Evolutionary conservation across 2,329 filamentous ascomycete species (phyloP), one percentile per base, ranked within the genome.

Genomic region (Fusarium nurragi): DNA sequence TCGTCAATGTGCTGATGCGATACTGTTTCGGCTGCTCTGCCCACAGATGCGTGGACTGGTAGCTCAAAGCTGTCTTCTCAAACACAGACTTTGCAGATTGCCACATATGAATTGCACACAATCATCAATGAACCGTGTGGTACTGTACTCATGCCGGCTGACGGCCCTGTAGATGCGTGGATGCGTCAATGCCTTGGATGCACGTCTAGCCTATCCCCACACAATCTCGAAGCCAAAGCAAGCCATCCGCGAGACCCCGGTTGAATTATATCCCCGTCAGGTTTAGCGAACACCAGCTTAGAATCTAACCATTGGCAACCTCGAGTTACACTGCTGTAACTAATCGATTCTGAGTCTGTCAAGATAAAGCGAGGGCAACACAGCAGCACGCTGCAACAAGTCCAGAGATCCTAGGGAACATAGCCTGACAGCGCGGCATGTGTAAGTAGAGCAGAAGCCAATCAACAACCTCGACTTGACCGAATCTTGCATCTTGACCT

Each of bases 121-220:
- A 43, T 45, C 38, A 46, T 30, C 23, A 28, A 49, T 34, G 26
- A 60, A 45, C 18, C 6, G 49, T 62, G 65, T 60, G 56, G 60
- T 65, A 62, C 60, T 56, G 60, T 65, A 62, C 60, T 56, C 51
- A 62, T 56, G 55, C 59, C 44, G 54, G 45, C 47, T 63, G 56
- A 55, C 39, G 63, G 63, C 72, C 75, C 75, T 77, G 75, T 67
- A 74, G 55, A 59, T 34, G 75, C 75, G 74, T 78, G 75, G 61
- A 58, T 77, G 75, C 76, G 74, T 78, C 76, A 78, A 78, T 78
- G 77, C 77, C 71, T 77, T 78, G 69, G 67, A 72, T 77, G 75
- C 74, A 73, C 54, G 54, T 61, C 64, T 61, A 65, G 54, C 63
- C 49, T 64, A 51, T 57, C 67, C 64, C 67, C 67, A 54, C 67